These are phyloP conservation scores for Basidiobolus heterosporus DNA, from an alignment of 371 early-diverging fungal species.

Conservation along the genomic window DNA sequence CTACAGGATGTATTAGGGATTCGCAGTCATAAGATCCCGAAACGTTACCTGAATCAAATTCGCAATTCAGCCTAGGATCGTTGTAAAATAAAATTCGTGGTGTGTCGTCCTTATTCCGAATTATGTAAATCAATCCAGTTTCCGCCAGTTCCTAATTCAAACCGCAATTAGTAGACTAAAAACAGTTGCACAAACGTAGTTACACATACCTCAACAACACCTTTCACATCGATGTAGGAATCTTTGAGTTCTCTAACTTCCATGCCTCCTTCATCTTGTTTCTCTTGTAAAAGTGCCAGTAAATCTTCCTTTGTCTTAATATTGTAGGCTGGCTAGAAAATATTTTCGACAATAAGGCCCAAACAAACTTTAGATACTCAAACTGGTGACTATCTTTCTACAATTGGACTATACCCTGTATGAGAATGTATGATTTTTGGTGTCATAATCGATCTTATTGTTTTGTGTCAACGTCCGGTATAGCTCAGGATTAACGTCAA, in stretches of 20 bases:
- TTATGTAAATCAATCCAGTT: conserved; percentile 47
- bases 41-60: conserved; percentile 35
- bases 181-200: neutral
- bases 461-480: conserved; percentile 39
- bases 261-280: conserved; percentile 47
- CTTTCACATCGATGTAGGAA: conserved; percentile 51
- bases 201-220: conserved; percentile 28
- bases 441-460: conserved; percentile 45
- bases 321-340: conserved; percentile 47
- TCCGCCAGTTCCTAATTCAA: conserved; percentile 36
- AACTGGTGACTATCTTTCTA: neutral
- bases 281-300: conserved; percentile 33
- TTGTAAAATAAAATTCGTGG: conserved; percentile 60
- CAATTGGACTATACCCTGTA: conserved; percentile 30
- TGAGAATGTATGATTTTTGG: conserved; percentile 33
- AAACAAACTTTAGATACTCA: neutral
- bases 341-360: too few relatives aligned
- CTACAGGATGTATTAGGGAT: neutral
- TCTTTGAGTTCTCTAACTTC: conserved; percentile 66
- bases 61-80: conserved; percentile 37
- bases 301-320: conserved; percentile 61
- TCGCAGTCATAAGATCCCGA: neutral
- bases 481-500: conserved; percentile 29
- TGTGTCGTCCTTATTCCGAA: conserved; percentile 54
- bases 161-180: neutral